Evolutionary conservation across 2,329 filamentous ascomycete species (phyloP), one percentile per base, ranked within the genome.

Genomic region (Thelonectria rubi): DNA sequence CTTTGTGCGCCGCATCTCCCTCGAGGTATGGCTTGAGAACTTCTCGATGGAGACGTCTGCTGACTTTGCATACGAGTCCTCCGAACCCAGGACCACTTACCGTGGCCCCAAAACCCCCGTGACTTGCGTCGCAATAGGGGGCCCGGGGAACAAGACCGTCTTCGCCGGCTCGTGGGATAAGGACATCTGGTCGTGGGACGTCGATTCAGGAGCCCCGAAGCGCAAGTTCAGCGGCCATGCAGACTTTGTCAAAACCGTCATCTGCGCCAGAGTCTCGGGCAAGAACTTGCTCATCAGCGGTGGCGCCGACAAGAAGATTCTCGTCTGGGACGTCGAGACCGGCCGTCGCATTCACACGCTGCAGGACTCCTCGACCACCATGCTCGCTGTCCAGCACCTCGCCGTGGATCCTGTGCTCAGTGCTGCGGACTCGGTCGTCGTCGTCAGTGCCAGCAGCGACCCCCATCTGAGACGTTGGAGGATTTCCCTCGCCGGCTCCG

Each of bases 111-210:
- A 84, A 47, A 90, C 92, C 3, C 95, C 95, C 1, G 82, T 97
- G 10, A 94, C 92, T 10, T 91, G 90, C 67, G 78, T 97, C 26
- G 87, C 91, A 15, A 81, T 92, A 37, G 88, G 86, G 46, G 84
- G 87, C 14, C 75, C 80, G 4, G 79, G 79, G 24, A 82, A 81
- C 62, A 77, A 76, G 52, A 90, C 84, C 1, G 74, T 97, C 11
- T 97, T 93, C 76, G 93, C 93, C 21, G 94, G 94, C 34, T 95
- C 90, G 61, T 99, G 95, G 95, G 94, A 99, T 79, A 97, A 97
- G 79, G 85, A 87, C 18, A 85, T 98, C 60, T 97, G 93, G 89
- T 91, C 90, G 32, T 97, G 93, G 91, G 84, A 91, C 70, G 79
- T 90, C 32, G 79, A 83, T 17, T 86, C 86, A 3, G 82, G 81